Evolutionary conservation across 2,329 filamentous ascomycete genomes (phyloP).

Genomic region (Aureobasidium zeae): DNA sequence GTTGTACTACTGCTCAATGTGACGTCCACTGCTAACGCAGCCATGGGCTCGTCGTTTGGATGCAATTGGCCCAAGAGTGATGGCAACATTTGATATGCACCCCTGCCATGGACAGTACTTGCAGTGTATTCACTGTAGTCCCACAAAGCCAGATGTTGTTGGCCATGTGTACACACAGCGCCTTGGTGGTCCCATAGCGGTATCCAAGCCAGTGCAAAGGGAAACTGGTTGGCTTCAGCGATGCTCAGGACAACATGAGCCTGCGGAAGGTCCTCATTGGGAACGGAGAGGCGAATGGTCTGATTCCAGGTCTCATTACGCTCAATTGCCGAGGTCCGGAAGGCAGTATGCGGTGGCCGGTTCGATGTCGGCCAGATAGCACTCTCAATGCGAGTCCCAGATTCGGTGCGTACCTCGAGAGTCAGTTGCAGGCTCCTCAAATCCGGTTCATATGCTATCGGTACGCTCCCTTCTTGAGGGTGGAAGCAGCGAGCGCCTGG

Average conservation of each 20-base stretch:
- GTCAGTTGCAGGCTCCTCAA: slow-evolving; percentile 77
- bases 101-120: slow-evolving; percentile 61
- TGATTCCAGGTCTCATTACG: slow-evolving; percentile 79
- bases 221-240: slow-evolving; percentile 73
- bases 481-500: slow-evolving; percentile 55
- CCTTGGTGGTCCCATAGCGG: slow-evolving; percentile 78
- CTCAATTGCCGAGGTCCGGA: slow-evolving; percentile 75
- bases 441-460: slow-evolving; percentile 54
- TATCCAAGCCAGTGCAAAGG: slow-evolving; percentile 87
- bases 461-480: slow-evolving; percentile 71
- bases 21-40: slow-evolving; percentile 55
- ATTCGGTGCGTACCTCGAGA: slow-evolving; percentile 71
- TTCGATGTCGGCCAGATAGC: slow-evolving; percentile 87
- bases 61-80: slow-evolving; percentile 39
- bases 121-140: slow-evolving; percentile 87
- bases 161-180: slow-evolving; percentile 16
- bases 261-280: slow-evolving; percentile 67
- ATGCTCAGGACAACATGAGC: slow-evolving; percentile 86
- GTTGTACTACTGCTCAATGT: slow-evolving; percentile 53
- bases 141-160: slow-evolving; percentile 70
- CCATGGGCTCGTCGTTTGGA: slow-evolving; percentile 52
- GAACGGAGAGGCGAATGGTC: slow-evolving; percentile 71
- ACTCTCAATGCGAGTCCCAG: slow-evolving; percentile 73
- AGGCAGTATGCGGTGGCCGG: slow-evolving; percentile 66
- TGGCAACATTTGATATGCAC: slow-evolving; percentile 76